A percentile compares a stretch with the other conserved stretches of the same genome.
Evolutionary conservation across 208 protist genomes (phyloP).

Genomic region (Wallacemonas sp.): DNA sequence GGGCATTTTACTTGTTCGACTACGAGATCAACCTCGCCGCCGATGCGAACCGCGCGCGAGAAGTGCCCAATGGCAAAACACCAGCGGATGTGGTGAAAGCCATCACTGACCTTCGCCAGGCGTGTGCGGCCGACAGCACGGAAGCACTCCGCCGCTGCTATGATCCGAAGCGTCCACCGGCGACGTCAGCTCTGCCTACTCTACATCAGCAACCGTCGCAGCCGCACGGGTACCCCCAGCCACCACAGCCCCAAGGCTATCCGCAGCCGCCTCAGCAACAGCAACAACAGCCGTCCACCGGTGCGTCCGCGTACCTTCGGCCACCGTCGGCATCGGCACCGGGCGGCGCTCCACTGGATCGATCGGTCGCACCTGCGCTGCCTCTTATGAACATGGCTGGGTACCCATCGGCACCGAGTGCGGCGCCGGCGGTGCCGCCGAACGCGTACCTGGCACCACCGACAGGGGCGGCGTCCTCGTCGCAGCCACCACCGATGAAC

Average conservation of each 20-base stretch:
- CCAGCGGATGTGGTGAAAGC: constrained; percentile 65
- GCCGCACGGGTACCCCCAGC: neutral
- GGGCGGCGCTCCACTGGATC: too few relatives aligned
- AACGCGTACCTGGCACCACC: constrained; percentile 1
- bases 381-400: neutral
- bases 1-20: constrained; percentile 88
- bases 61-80: constrained; percentile 69
- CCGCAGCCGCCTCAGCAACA: constrained; percentile 9
- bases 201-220: constrained; percentile 6
- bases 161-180: constrained; percentile 41
- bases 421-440: neutral
- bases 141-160: constrained; percentile 76
- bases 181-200: constrained; percentile 6
- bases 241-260: neutral
- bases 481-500: neutral
- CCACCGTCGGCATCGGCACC: too few relatives aligned
- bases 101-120: constrained; percentile 78
- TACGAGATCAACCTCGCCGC: constrained; percentile 70
- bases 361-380: neutral
- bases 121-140: constrained; percentile 57
- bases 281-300: constrained; percentile 12
- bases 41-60: constrained; percentile 38
- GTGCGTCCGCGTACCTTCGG: too few relatives aligned
- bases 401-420: neutral
- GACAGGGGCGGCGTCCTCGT: neutral